These are phyloP conservation scores for Fusarium tuaranense DNA, from an alignment of 2,329 filamentous ascomycete genomes.

Conservation along the genomic window DNA sequence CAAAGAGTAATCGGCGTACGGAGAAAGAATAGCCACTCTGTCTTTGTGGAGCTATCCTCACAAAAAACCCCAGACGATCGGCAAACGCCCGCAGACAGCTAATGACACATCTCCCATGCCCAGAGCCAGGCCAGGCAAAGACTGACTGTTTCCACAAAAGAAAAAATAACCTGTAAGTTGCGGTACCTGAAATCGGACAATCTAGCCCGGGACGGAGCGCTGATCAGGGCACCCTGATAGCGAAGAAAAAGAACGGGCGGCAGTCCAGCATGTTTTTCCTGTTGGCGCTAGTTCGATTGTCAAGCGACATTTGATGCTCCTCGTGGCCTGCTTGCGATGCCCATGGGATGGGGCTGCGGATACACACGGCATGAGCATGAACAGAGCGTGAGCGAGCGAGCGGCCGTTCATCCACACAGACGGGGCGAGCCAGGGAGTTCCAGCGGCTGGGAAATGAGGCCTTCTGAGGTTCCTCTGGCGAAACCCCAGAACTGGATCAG, in stretches of 20 bases:
- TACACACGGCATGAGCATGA: slow-evolving; percentile 8
- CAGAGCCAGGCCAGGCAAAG: neutral
- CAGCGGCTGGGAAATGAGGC: slow-evolving; percentile 31
- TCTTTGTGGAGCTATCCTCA: slow-evolving; percentile 23
- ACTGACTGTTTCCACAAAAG: slow-evolving; percentile 20
- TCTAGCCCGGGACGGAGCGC: slow-evolving; percentile 5
- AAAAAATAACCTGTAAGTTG: slow-evolving; percentile 4
- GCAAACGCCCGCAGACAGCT: neutral
- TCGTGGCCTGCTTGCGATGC: neutral
- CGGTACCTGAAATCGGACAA: slow-evolving; percentile 9
- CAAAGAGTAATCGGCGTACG: neutral
- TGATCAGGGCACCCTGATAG: slow-evolving; percentile 11
- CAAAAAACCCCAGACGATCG: slow-evolving; percentile 25
- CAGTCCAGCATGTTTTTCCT: neutral
- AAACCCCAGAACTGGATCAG: slow-evolving; percentile 10
- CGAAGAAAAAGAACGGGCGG: neutral
- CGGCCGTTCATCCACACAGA: neutral
- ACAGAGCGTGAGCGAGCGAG: neutral
- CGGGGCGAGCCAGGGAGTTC: slow-evolving; percentile 8
- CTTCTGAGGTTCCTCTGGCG: slow-evolving; percentile 30
- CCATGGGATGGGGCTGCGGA: neutral
- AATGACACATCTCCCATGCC: slow-evolving; percentile 7
- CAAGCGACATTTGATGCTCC: slow-evolving; percentile 7
- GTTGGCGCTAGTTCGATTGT: neutral
- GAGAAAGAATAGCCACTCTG: neutral